Conservation (phyloP, 768 basidiomycete species). For the Tulasnella sp. region DNA sequence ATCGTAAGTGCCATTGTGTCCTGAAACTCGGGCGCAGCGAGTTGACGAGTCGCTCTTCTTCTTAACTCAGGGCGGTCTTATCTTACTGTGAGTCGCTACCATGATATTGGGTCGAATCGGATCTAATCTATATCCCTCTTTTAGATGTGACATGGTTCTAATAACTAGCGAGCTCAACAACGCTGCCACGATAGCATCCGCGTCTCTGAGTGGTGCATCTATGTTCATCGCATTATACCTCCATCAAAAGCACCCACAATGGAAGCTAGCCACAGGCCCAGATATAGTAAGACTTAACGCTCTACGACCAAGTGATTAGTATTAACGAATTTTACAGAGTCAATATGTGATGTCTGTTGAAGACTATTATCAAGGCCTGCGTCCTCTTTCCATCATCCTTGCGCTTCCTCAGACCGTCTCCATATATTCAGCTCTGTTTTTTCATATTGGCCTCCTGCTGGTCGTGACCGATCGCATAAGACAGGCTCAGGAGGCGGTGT, state of each 20-base stretch:
- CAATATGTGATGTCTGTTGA: conserved; percentile 24
- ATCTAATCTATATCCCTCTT: neutral
- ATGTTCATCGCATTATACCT: neutral
- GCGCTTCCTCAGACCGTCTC: conserved; percentile 16
- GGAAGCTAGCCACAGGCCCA: conserved; percentile 18
- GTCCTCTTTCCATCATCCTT: conserved; percentile 22
- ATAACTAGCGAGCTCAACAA: neutral
- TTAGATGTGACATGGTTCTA: neutral
- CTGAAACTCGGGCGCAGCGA: too few species aligned
- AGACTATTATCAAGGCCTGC: conserved; percentile 25
- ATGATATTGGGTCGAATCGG: neutral
- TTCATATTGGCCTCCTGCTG: conserved; percentile 1
- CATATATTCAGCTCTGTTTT: neutral
- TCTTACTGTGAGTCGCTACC: conserved; percentile 2
- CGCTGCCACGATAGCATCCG: neutral
- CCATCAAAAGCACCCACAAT: conserved; percentile 18
- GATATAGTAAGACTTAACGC: conserved; percentile 17
- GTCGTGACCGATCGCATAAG: neutral
- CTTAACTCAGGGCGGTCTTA: conserved; percentile 3
- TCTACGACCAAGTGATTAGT: neutral
- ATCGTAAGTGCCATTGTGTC: neutral
- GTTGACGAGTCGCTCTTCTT: neutral
- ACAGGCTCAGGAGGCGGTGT: neutral
- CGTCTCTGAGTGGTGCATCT: neutral
- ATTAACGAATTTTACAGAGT: neutral